These are phyloP conservation scores for Colletotrichum navitas DNA, from an alignment of 2,329 filamentous ascomycete genomes.

Conservation along the genomic window DNA sequence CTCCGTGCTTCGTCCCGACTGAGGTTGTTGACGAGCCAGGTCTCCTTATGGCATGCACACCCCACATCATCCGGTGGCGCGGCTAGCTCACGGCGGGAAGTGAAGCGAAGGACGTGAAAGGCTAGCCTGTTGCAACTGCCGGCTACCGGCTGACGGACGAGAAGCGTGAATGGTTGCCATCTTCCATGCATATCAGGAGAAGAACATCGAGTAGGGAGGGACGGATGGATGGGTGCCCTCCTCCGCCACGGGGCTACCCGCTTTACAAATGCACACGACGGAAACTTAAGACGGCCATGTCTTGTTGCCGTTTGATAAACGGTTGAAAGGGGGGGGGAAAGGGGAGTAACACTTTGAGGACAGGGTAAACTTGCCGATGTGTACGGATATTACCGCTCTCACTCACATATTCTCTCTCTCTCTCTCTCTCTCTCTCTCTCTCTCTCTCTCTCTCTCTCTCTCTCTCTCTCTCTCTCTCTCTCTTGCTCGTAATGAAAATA, in stretches of 20 bases:
- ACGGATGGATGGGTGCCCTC: background rate
- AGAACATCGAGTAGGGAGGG: background rate
- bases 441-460: too few species aligned
- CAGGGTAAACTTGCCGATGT: background rate
- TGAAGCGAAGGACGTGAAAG: background rate
- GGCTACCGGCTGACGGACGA: constrained; percentile 24
- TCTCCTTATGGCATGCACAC: background rate
- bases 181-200: constrained; percentile 3
- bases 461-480: background rate
- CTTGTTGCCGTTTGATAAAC: background rate
- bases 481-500: background rate
- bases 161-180: background rate
- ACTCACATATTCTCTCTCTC: too few species aligned
- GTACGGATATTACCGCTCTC: background rate
- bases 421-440: background rate
- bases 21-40: background rate
- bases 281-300: background rate
- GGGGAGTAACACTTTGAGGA: background rate
- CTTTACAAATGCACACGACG: background rate
- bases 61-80: background rate
- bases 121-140: constrained; percentile 22
- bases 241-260: background rate
- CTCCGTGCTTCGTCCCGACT: constrained; percentile 7
- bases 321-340: background rate
- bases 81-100: background rate